A percentile compares a stretch with the other conserved stretches of the same genome.
Conservation (phyloP, 371 early-diverging fungal species). For the Syncephalastrum contaminatum region DNA sequence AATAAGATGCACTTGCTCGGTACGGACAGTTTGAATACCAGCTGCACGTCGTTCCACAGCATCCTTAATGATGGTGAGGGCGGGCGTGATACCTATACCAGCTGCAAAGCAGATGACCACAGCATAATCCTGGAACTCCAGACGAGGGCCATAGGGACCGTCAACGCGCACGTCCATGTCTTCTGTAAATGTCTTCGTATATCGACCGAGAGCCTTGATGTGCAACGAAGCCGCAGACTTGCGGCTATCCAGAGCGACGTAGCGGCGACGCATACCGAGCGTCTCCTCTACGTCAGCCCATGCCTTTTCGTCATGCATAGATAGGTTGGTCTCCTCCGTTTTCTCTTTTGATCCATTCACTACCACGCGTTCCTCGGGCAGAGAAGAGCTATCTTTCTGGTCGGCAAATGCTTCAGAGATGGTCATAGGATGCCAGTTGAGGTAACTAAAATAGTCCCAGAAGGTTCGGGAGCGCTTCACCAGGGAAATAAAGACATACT, state of each 20-base stretch:
- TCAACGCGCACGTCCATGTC: slow-evolving; percentile 26
- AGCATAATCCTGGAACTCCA: slow-evolving; percentile 36
- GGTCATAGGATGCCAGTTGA: slow-evolving; percentile 46
- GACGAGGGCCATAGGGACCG: slow-evolving; percentile 39
- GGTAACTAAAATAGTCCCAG: slow-evolving; percentile 13
- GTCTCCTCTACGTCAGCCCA: too few species aligned
- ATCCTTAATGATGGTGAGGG: slow-evolving; percentile 35
- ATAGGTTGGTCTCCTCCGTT: not conserved
- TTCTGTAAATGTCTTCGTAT: slow-evolving; percentile 12
- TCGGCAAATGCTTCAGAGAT: slow-evolving; percentile 34
- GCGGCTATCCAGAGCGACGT: not conserved
- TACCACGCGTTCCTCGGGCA: not conserved
- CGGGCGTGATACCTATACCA: slow-evolving; percentile 45
- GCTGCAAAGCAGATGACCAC: slow-evolving; percentile 29
- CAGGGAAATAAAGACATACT: slow-evolving; percentile 40
- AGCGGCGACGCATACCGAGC: not conserved
- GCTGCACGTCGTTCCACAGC: slow-evolving; percentile 30
- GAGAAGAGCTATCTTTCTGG: not conserved
- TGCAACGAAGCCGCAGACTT: slow-evolving; percentile 28
- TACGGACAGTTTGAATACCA: slow-evolving; percentile 33
- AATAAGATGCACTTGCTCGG: slow-evolving; percentile 27
- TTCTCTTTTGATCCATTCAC: not conserved
- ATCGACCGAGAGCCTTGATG: slow-evolving; percentile 38
- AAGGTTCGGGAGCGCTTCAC: slow-evolving; percentile 5
- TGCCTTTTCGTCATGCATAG: too few species aligned